phyloP scores from a whole-genome alignment of 371 early-diverging fungal species.

The Mucor lusitanicus region DNA sequence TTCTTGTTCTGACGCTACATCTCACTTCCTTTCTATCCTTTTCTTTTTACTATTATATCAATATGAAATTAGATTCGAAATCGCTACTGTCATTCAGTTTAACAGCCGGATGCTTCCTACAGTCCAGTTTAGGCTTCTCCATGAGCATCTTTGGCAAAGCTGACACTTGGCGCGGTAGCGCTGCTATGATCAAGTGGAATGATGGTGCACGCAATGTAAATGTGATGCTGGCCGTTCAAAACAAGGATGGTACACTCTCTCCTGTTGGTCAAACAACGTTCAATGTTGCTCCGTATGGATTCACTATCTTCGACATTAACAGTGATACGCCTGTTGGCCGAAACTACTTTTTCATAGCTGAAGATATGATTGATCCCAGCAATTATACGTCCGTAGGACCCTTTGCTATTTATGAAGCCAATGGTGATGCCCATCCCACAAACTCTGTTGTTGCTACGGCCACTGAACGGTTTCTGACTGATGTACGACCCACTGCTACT shows the following conservation, averaged over 20 bases:
- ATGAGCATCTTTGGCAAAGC: not conserved
- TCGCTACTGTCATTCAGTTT: not conserved
- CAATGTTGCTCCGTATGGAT: not conserved
- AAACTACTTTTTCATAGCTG: not conserved
- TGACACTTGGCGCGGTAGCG: not conserved
- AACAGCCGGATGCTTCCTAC: not conserved
- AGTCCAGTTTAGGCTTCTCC: not conserved
- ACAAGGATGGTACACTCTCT: not conserved
- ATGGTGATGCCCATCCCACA: not conserved
- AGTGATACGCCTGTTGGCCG: not conserved
- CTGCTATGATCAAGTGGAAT: not conserved
- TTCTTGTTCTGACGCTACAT: not conserved
- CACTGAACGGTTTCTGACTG: not conserved
- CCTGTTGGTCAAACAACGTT: not conserved
- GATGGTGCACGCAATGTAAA: not conserved
- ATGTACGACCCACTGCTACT: not conserved
- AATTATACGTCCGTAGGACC: not conserved
- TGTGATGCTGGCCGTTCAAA: not conserved
- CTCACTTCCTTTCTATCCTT: too few species aligned
- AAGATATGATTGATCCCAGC: not conserved
- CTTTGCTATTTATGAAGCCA: not conserved
- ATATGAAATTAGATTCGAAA: not conserved
- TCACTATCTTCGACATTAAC: not conserved
- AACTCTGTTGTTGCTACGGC: not conserved
- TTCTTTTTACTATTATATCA: not conserved